Conservation (phyloP, 2,329 filamentous ascomycete species). For the Nigrograna mackinnonii region DNA sequence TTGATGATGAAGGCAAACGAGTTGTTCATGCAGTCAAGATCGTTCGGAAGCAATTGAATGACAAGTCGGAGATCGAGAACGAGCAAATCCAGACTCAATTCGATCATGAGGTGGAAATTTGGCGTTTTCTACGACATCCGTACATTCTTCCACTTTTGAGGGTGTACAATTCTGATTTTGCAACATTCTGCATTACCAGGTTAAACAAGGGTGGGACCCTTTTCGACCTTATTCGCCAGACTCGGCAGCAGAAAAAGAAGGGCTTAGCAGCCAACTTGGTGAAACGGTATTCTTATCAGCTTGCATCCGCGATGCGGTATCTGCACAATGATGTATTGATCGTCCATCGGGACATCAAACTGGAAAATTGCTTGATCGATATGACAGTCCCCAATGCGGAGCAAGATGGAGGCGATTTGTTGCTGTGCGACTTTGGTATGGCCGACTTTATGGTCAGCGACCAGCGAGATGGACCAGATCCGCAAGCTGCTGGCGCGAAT, state of each 20-base stretch:
- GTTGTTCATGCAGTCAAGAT: conserved; percentile 69
- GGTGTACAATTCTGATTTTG: conserved; percentile 68
- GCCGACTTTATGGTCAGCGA: conserved; percentile 67
- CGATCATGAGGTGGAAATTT: conserved; percentile 70
- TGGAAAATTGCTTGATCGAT: conserved; percentile 70
- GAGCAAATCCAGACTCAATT: conserved; percentile 69
- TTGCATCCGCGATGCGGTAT: conserved; percentile 67
- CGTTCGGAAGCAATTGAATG: conserved; percentile 61
- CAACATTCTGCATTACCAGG: conserved; percentile 71
- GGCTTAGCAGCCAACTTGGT: conserved; percentile 57
- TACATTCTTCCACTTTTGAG: conserved; percentile 65
- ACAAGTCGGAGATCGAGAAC: conserved; percentile 63
- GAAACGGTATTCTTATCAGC: conserved; percentile 64
- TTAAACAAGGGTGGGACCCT: conserved; percentile 67
- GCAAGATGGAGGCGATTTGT: conserved; percentile 57
- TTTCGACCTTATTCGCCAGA: conserved; percentile 63
- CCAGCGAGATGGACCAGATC: conserved; percentile 53
- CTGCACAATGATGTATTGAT: conserved; percentile 69
- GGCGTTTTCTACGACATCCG: conserved; percentile 66
- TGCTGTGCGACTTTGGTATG: conserved; percentile 71
- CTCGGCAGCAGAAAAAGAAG: conserved; percentile 44
- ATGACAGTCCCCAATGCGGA: conserved; percentile 53
- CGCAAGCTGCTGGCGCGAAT: conserved; percentile 45
- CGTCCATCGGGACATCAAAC: conserved; percentile 70
- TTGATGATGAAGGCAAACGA: conserved; percentile 55